Conservation (phyloP, 2,329 filamentous ascomycete species). For the Phaeophleospora eucalypticola region DNA sequence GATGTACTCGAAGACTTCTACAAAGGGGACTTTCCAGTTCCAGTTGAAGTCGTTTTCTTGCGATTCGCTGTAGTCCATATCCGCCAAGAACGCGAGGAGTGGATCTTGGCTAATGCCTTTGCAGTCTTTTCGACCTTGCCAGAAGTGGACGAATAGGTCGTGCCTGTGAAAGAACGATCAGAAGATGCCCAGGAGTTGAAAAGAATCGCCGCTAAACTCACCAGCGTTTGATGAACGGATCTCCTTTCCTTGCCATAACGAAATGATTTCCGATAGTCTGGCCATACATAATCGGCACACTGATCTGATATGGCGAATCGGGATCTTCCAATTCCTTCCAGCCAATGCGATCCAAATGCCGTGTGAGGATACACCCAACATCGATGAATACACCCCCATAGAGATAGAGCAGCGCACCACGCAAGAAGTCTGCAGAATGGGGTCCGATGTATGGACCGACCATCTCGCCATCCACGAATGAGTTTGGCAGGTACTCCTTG, state of each 20-base stretch:
- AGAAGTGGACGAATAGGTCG: slow-evolving; percentile 17
- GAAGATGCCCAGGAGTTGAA: background rate
- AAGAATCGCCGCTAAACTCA: background rate
- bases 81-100: slow-evolving; percentile 9
- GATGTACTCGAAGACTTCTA: slow-evolving; percentile 16
- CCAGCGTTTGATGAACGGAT: slow-evolving; percentile 32
- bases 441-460: slow-evolving; percentile 41
- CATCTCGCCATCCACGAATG: slow-evolving; percentile 44
- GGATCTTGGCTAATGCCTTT: slow-evolving; percentile 13
- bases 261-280: slow-evolving; percentile 41
- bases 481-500: slow-evolving; percentile 32
- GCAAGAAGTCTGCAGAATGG: slow-evolving; percentile 48
- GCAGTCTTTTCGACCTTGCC: slow-evolving; percentile 11
- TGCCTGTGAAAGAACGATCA: background rate
- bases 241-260: slow-evolving; percentile 40
- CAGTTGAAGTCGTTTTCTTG: slow-evolving; percentile 15
- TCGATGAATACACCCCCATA: slow-evolving; percentile 43
- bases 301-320: slow-evolving; percentile 33
- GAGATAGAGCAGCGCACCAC: slow-evolving; percentile 39
- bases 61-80: slow-evolving; percentile 9
- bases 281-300: slow-evolving; percentile 26
- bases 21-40: slow-evolving; percentile 14
- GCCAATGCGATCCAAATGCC: slow-evolving; percentile 37
- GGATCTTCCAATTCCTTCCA: slow-evolving; percentile 40
- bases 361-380: slow-evolving; percentile 38